These are phyloP conservation scores for Cynara cardunculus DNA, from an alignment of 129 eudicot species.

Conservation along the genomic window DNA sequence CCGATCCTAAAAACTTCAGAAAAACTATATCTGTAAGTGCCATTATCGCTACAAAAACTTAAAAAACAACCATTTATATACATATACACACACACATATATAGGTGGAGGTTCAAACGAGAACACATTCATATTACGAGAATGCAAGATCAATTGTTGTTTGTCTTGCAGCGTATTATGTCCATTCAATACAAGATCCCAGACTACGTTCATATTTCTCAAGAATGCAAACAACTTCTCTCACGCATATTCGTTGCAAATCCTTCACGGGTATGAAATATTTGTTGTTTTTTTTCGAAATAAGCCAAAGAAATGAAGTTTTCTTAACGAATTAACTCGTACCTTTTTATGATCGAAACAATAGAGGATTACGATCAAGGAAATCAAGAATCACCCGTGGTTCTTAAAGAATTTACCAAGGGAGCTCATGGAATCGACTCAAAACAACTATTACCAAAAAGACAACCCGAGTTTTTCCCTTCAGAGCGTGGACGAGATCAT, in stretches of 20 bases:
- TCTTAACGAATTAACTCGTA: not conserved
- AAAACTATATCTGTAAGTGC: slow-evolving; percentile 59
- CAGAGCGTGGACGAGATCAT: slow-evolving; percentile 62
- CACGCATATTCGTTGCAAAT: slow-evolving; percentile 67
- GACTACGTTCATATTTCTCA: slow-evolving; percentile 74
- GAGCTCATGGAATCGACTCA: slow-evolving; percentile 69
- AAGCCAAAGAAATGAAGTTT: not conserved
- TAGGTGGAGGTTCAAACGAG: no score
- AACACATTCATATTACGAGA: no score
- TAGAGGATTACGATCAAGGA: slow-evolving; percentile 72
- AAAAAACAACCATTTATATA: no score
- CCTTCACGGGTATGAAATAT: slow-evolving; percentile 47
- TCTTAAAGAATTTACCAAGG: slow-evolving; percentile 73
- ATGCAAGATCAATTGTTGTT: not conserved
- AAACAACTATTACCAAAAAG: slow-evolving; percentile 51
- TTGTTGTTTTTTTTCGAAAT: not conserved
- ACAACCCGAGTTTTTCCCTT: slow-evolving; percentile 51
- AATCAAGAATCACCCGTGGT: slow-evolving; percentile 86
- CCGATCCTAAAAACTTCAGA: slow-evolving; percentile 69
- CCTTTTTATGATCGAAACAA: not conserved
- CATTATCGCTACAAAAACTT: not conserved
- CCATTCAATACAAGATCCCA: slow-evolving; percentile 64
- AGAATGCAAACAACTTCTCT: slow-evolving; percentile 70
- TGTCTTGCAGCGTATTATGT: slow-evolving; percentile 61
- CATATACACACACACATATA: no score